These are phyloP conservation scores for Pyrenochaeta sp. DNA, from an alignment of 2,329 filamentous ascomycete genomes.

Conservation along the genomic window DNA sequence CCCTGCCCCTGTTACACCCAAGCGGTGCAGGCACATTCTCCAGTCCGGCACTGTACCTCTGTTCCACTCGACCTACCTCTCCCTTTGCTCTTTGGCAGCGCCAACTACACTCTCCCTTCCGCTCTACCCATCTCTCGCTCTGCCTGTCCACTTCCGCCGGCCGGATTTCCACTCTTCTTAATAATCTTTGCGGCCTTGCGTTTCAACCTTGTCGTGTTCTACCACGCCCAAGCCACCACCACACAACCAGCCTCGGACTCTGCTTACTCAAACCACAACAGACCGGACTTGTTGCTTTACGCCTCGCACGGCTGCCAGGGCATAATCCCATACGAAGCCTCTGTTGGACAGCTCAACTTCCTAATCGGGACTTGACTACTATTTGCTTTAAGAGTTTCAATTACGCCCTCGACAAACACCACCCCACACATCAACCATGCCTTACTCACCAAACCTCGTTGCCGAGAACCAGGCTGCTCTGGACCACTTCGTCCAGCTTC, in stretches of 20 bases:
- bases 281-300: constrained; percentile 33
- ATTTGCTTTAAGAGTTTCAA: constrained; percentile 25
- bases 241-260: constrained; percentile 39
- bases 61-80: constrained; percentile 25
- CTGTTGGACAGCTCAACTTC: constrained; percentile 21
- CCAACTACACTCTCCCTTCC: constrained; percentile 31
- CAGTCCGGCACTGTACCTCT: constrained; percentile 35
- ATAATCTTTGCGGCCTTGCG: constrained; percentile 32
- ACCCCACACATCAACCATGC: constrained; percentile 46
- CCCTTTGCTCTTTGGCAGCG: constrained; percentile 38
- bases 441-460: constrained; percentile 52
- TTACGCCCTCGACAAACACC: constrained; percentile 18
- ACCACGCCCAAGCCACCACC: constrained; percentile 38
- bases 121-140: constrained; percentile 24
- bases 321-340: constrained; percentile 31
- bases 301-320: constrained; percentile 40
- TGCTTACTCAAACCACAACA: constrained; percentile 46
- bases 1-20: constrained; percentile 31
- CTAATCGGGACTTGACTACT: constrained; percentile 11
- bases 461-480: constrained; percentile 74
- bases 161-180: constrained; percentile 38
- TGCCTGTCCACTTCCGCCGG: constrained; percentile 30
- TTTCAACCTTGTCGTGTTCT: constrained; percentile 36
- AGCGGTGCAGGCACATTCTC: constrained; percentile 38
- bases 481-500: constrained; percentile 80